A percentile compares a stretch with the other conserved stretches of the same genome.
Conservation (phyloP, 2,329 filamentous ascomycete species). For the Aspergillus nomiae region DNA sequence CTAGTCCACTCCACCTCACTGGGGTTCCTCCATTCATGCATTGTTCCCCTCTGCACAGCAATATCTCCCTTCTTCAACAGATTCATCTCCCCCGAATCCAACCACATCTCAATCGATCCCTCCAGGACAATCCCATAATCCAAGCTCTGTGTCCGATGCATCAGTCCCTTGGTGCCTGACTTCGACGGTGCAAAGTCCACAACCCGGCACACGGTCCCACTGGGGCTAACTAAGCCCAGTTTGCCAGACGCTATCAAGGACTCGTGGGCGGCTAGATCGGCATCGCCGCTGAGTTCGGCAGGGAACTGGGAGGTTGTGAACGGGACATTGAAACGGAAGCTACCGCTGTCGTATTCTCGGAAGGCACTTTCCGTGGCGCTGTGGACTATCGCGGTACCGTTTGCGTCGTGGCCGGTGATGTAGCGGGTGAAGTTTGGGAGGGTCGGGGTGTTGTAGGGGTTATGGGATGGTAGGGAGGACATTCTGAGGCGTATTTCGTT, state of each 20-base stretch:
- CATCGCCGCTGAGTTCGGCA: constrained; percentile 36
- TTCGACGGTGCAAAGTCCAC: constrained; percentile 53
- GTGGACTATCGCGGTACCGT: constrained; percentile 41
- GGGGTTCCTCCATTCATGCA: constrained; percentile 57
- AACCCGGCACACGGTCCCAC: constrained; percentile 48
- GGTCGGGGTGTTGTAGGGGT: constrained; percentile 17
- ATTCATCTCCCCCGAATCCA: constrained; percentile 55
- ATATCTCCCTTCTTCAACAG: constrained; percentile 55
- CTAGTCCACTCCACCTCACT: constrained; percentile 52
- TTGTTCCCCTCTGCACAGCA: constrained; percentile 58
- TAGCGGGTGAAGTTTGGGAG: constrained; percentile 33
- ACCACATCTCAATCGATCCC: constrained; percentile 53
- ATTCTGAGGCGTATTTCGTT: neutral
- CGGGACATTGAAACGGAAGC: constrained; percentile 43
- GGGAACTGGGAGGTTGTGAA: constrained; percentile 45
- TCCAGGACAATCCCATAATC: constrained; percentile 60
- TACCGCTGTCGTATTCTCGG: constrained; percentile 28
- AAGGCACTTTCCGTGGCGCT: constrained; percentile 32
- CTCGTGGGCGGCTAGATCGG: constrained; percentile 38
- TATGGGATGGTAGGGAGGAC: neutral
- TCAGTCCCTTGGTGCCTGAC: constrained; percentile 42
- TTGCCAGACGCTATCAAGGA: constrained; percentile 24
- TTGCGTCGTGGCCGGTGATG: constrained; percentile 41
- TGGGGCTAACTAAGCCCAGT: constrained; percentile 40
- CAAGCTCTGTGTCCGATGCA: constrained; percentile 58